Percentiles rank a stretch among this genome's conserved stretches.
Conservation (phyloP, 1,284 basidiomycete genomes). For the Earliella scabrosa region DNA sequence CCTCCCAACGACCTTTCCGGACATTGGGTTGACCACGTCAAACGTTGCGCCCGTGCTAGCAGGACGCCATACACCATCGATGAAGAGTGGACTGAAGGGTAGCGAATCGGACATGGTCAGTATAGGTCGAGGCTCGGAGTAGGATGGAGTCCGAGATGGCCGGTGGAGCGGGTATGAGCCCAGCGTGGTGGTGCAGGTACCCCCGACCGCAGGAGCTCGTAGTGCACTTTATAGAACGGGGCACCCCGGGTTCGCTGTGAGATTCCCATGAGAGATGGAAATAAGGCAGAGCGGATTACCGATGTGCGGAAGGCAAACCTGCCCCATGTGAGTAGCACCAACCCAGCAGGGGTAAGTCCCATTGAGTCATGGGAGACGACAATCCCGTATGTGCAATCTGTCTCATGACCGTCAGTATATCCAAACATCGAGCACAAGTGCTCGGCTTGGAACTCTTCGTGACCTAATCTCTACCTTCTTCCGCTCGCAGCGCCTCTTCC, state of each 20-base stretch:
- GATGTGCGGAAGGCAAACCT: too few relatives aligned
- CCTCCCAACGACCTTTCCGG: conserved; percentile 44
- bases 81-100: conserved; percentile 34
- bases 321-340: too few relatives aligned
- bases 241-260: not conserved
- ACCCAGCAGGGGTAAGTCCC: too few relatives aligned
- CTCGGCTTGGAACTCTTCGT: too few relatives aligned
- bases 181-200: too few relatives aligned
- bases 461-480: too few relatives aligned
- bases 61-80: conserved; percentile 38
- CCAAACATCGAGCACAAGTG: too few relatives aligned
- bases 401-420: not conserved
- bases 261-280: not conserved
- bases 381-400: not conserved
- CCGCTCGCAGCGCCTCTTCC: too few relatives aligned
- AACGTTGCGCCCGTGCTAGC: conserved; percentile 46
- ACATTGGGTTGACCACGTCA: conserved; percentile 49
- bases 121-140: not conserved
- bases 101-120: too few relatives aligned
- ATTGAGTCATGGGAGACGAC: too few relatives aligned
- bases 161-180: too few relatives aligned
- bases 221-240: not conserved
- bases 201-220: not conserved
- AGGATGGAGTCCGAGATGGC: not conserved
- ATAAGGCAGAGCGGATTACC: not conserved